Evolutionary conservation across 75 land plant species (phyloP).

Genomic region (Pinus taeda): DNA sequence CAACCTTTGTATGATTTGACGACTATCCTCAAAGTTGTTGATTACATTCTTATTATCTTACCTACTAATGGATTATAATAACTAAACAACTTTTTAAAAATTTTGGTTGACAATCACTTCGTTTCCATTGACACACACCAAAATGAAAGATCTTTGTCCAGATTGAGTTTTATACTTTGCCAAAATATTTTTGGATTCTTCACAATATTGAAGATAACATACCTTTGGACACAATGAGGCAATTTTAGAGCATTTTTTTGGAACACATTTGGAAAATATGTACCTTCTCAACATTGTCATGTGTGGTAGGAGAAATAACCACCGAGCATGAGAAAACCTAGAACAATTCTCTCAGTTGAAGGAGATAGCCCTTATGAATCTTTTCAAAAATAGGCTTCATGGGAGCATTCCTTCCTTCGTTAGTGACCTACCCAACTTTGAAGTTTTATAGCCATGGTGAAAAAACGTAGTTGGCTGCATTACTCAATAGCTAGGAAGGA

Average conservation of each 20-base stretch:
- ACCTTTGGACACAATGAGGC: background rate
- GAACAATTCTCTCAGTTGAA: too few relatives aligned
- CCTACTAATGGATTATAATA: background rate
- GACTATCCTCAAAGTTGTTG: background rate
- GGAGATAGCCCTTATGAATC: too few relatives aligned
- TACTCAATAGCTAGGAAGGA: conserved; percentile 59
- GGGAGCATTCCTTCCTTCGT: too few relatives aligned
- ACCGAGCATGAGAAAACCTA: too few relatives aligned
- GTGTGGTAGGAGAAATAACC: background rate
- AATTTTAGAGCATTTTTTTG: background rate
- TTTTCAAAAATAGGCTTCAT: too few relatives aligned
- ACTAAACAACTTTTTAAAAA: background rate
- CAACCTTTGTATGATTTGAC: background rate
- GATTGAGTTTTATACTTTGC: background rate
- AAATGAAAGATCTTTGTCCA: background rate
- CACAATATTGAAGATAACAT: background rate
- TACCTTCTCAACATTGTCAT: background rate
- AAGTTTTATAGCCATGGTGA: conserved; percentile 60
- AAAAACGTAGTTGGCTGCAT: conserved; percentile 69
- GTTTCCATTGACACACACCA: background rate
- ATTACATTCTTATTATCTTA: background rate
- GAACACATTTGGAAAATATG: background rate
- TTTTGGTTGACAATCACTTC: background rate
- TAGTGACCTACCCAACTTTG: conserved; percentile 45
- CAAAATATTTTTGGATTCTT: background rate